Evolutionary conservation across 192 early-diverging fungal genomes (phyloP).

Genomic region (Powellomyces hirtus): DNA sequence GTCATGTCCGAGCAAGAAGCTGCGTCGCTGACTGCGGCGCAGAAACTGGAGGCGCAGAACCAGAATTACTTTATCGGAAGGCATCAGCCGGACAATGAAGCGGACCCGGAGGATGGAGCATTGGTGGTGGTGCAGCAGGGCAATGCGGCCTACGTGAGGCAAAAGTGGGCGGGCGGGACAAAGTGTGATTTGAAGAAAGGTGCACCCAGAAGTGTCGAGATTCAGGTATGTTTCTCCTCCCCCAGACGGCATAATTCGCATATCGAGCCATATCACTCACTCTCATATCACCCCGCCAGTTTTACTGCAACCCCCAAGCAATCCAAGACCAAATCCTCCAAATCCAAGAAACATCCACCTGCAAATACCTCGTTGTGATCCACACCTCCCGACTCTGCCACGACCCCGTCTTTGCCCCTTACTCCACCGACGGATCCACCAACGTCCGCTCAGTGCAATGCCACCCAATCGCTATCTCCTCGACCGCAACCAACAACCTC

Average conservation of each 20-base stretch:
- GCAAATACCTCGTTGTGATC: conserved; percentile 19
- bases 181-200: conserved; percentile 17
- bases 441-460: background rate
- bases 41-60: background rate
- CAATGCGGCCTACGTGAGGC: background rate
- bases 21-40: background rate
- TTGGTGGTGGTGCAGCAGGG: conserved; percentile 24
- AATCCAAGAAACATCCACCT: conserved; percentile 8
- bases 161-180: conserved; percentile 23
- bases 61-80: conserved; percentile 4
- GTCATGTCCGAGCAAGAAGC: background rate
- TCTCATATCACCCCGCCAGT: background rate
- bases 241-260: background rate
- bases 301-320: conserved; percentile 11
- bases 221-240: background rate
- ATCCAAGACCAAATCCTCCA: conserved; percentile 1
- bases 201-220: background rate
- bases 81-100: background rate
- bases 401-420: conserved; percentile 6
- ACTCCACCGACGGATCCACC: background rate
- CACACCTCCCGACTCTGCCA: conserved; percentile 23
- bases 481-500: too few species aligned
- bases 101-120: background rate
- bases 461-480: conserved; percentile 1
- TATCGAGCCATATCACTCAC: background rate